Conservation (phyloP, 176 grass and related monocot genomes). For the Lolium rigidum region DNA sequence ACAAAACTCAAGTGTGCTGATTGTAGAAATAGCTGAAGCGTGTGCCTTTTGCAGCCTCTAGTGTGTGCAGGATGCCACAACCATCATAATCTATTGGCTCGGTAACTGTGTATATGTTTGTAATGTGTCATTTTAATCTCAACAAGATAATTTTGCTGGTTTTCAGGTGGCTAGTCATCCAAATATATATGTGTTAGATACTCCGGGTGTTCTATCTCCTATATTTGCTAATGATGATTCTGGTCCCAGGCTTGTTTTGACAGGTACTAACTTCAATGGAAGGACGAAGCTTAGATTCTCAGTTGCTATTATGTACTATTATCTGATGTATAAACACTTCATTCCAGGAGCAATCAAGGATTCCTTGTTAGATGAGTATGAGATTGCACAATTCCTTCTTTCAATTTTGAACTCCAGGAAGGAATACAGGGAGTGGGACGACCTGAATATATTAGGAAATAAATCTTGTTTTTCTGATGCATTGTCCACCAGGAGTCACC, state of each 20-base stretch:
- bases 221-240: conserved; percentile 48
- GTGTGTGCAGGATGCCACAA: background rate
- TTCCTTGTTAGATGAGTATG: conserved; percentile 54
- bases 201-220: conserved; percentile 65
- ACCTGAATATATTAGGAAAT: conserved; percentile 43
- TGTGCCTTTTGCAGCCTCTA: background rate
- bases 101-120: background rate
- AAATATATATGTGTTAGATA: conserved; percentile 80
- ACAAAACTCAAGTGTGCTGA: background rate
- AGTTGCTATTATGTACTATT: conserved; percentile 26
- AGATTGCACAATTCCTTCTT: conserved; percentile 62
- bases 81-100: background rate
- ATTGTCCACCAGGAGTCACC: conserved; percentile 6
- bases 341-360: conserved; percentile 72
- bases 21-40: background rate
- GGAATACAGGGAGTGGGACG: conserved; percentile 54
- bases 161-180: conserved; percentile 80
- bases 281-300: conserved; percentile 8
- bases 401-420: conserved; percentile 55
- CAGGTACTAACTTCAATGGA: conserved; percentile 48
- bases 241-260: conserved; percentile 59
- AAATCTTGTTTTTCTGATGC: conserved; percentile 17
- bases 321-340: conserved; percentile 12
- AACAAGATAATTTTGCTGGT: conserved; percentile 9
- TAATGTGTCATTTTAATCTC: conserved; percentile 31